Evolutionary conservation across 2,329 filamentous ascomycete species (phyloP).

Genomic region (Aureobasidium leucospermi): DNA sequence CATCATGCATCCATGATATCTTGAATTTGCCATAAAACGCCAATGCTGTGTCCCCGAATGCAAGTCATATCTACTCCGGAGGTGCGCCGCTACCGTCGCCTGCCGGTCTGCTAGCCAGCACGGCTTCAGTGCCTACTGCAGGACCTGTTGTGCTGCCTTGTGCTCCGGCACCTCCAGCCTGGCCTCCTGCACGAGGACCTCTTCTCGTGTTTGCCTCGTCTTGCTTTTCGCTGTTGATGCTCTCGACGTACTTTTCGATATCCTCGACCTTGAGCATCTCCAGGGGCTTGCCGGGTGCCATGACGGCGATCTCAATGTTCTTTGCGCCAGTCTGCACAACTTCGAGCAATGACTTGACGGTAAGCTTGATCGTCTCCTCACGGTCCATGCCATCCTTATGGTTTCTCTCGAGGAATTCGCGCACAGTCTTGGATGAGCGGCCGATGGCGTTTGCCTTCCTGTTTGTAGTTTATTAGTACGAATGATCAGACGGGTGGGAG

Average conservation of each 20-base stretch:
- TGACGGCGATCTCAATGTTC: conserved; percentile 99
- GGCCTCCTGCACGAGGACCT: conserved; percentile 45
- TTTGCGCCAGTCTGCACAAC: conserved; percentile 98
- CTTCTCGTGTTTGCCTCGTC: conserved; percentile 98
- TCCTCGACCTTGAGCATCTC: conserved; percentile 94
- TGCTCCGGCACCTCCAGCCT: conserved; percentile 20
- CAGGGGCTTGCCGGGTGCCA: conserved; percentile 84
- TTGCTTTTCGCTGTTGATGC: conserved; percentile 98
- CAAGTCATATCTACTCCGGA: conserved; percentile 15
- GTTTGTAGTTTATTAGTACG: conserved; percentile 9
- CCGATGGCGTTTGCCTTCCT: conserved; percentile 99
- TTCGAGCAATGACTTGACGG: conserved; percentile 95
- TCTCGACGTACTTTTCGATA: conserved; percentile 96
- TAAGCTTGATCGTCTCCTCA: conserved; percentile 90
- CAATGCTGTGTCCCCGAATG: conserved; percentile 19
- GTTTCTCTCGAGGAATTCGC: conserved; percentile 97
- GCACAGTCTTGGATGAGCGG: conserved; percentile 95
- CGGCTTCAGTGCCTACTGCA: conserved; percentile 27
- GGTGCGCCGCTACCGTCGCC: conserved; percentile 23
- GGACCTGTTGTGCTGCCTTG: conserved; percentile 13
- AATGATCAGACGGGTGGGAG: not conserved
- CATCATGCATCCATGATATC: conserved; percentile 13
- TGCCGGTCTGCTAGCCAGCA: conserved; percentile 28
- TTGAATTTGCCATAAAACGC: conserved; percentile 9
- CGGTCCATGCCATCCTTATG: conserved; percentile 98